A percentile compares a stretch with the other conserved stretches of the same genome.
These are phyloP conservation scores for Phytophthora sojae DNA, from an alignment of 352 stramenopile species.

Conservation along the genomic window DNA sequence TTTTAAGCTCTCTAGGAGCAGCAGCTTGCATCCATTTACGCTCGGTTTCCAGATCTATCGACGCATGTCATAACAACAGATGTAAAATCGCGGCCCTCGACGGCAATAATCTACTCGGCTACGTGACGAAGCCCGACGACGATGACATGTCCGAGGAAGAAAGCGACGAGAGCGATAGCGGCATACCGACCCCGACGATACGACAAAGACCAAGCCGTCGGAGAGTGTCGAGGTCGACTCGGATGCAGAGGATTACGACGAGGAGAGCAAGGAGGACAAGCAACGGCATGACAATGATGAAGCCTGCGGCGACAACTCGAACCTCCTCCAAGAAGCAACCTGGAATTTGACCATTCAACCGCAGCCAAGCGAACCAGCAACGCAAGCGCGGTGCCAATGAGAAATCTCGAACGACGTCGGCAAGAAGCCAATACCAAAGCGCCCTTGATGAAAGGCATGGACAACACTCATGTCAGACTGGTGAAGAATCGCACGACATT, in stretches of 20 bases:
- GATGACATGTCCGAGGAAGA: slow-evolving; percentile 2
- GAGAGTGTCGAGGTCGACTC: neutral
- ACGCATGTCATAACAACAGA: no score
- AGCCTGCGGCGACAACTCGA: neutral
- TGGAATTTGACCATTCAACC: neutral
- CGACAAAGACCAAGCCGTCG: neutral
- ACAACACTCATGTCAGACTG: no score
- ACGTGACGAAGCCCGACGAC: slow-evolving; percentile 20
- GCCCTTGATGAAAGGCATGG: no score
- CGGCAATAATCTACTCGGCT: slow-evolving; percentile 28
- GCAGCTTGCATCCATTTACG: no score
- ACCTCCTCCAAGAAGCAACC: slow-evolving; percentile 6
- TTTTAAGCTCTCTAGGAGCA: no score
- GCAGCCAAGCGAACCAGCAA: no score
- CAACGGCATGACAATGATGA: slow-evolving; percentile 5
- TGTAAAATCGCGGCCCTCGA: slow-evolving; percentile 18
- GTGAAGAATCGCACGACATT: neutral
- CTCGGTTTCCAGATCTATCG: no score
- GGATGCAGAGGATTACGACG: slow-evolving; percentile 4
- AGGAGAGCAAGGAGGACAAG: slow-evolving; percentile 15
- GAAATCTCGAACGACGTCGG: no score
- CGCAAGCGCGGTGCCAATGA: no score
- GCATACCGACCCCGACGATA: slow-evolving; percentile 4
- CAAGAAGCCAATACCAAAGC: no score
- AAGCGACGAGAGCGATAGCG: neutral